Evolutionary conservation across 495 filamentous ascomycete genomes (phyloP).

Genomic region (Paragyromitra xinjiangensis): DNA sequence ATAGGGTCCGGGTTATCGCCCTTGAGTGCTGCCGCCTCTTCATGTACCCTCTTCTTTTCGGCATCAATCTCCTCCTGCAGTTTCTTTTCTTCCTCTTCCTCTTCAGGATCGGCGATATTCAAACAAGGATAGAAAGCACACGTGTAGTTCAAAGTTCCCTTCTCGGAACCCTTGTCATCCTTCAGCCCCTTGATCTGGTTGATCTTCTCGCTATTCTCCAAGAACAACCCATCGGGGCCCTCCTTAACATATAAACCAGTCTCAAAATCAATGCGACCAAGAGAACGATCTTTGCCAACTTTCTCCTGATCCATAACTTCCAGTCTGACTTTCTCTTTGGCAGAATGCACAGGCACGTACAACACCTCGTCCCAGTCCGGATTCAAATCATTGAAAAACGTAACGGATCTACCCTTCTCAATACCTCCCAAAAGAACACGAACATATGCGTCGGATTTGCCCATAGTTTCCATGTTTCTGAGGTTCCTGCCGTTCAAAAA

Average conservation of each 20-base stretch:
- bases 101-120: slow-evolving; percentile 88
- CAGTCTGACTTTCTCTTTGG: slow-evolving; percentile 81
- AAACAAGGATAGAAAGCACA: slow-evolving; percentile 89
- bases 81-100: slow-evolving; percentile 74
- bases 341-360: slow-evolving; percentile 89
- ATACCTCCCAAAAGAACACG: slow-evolving; percentile 88
- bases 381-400: slow-evolving; percentile 93
- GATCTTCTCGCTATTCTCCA: slow-evolving; percentile 78
- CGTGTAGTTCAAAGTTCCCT: slow-evolving; percentile 85
- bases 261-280: slow-evolving; percentile 79
- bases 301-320: slow-evolving; percentile 98
- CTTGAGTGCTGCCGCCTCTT: slow-evolving; percentile 48
- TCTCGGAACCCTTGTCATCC: slow-evolving; percentile 71
- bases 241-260: slow-evolving; percentile 80
- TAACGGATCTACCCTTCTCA: slow-evolving; percentile 89
- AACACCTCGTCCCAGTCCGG: slow-evolving; percentile 96
- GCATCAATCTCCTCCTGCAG: slow-evolving; percentile 34
- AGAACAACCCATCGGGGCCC: slow-evolving; percentile 80
- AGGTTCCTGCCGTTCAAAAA: slow-evolving; percentile 83
- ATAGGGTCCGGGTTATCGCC: slow-evolving; percentile 55
- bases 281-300: slow-evolving; percentile 82
- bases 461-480: slow-evolving; percentile 91
- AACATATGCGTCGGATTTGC: slow-evolving; percentile 95
- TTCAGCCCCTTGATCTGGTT: slow-evolving; percentile 69
- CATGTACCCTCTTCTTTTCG: slow-evolving; percentile 61